Conservation (phyloP, 140 eudicot species). For the Anethum foeniculum region DNA sequence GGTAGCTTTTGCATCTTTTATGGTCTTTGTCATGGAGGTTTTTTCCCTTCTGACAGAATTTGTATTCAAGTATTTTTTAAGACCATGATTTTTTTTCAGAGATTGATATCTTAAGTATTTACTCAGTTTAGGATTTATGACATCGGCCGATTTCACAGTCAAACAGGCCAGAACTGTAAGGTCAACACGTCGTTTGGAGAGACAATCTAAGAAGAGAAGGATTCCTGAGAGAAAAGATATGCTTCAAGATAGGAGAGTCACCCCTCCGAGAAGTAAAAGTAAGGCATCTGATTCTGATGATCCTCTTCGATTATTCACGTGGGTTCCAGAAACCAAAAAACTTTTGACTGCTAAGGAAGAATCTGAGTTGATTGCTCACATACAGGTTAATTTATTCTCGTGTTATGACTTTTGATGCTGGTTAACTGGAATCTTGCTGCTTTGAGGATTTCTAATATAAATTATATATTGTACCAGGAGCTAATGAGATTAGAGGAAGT, state of each 20-base stretch:
- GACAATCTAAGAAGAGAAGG: constrained; percentile 49
- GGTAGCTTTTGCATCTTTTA: constrained; percentile 21
- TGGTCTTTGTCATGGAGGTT: background rate
- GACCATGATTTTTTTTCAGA: constrained; percentile 4
- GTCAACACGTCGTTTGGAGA: constrained; percentile 79
- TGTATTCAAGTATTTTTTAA: background rate
- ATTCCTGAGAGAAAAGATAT: constrained; percentile 39
- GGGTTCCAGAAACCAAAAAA: constrained; percentile 59
- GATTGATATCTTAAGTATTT: constrained; percentile 16
- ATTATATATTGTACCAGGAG: constrained; percentile 31
- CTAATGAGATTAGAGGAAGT: constrained; percentile 53
- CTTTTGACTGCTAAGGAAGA: constrained; percentile 73
- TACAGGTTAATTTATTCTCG: constrained; percentile 42
- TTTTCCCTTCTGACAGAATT: background rate
- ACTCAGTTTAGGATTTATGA: constrained; percentile 32
- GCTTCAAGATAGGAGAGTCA: constrained; percentile 37
- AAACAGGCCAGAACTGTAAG: constrained; percentile 51
- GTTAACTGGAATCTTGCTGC: background rate
- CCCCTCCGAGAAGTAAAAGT: constrained; percentile 26
- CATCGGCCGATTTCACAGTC: constrained; percentile 22
- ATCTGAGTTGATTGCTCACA: constrained; percentile 52
- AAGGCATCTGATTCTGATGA: constrained; percentile 47
- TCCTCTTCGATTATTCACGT: constrained; percentile 58
- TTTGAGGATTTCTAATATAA: background rate
- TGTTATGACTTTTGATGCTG: background rate